Evolutionary conservation across 345 rosid species (phyloP).

Genomic region (Pistacia integerrima): DNA sequence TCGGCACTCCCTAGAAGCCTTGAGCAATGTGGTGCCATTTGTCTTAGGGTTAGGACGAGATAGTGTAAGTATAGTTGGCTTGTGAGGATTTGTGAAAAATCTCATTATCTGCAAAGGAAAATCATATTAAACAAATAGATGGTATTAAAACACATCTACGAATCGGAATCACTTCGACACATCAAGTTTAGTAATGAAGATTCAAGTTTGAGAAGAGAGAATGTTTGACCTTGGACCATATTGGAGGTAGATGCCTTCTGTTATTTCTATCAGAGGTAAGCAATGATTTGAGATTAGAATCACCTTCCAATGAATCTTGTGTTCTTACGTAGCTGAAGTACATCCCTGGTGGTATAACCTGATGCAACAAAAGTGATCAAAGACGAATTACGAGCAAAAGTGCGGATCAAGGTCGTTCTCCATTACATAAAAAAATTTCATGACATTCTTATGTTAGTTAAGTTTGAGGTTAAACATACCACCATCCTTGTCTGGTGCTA

Average conservation of each 20-base stretch:
- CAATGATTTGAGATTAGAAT: constrained; percentile 53
- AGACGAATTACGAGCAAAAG: not conserved
- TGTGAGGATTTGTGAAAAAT: no score
- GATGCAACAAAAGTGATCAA: constrained; percentile 4
- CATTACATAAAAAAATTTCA: not conserved
- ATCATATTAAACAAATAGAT: no score
- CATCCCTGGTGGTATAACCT: constrained; percentile 77
- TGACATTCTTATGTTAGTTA: not conserved
- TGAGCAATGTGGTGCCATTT: constrained; percentile 82
- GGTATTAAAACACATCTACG: no score
- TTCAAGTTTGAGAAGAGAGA: no score
- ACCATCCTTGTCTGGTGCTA: constrained; percentile 76
- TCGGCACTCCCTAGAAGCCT: constrained; percentile 90
- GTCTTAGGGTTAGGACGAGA: constrained; percentile 95
- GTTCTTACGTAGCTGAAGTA: constrained; percentile 63
- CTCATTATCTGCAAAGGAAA: no score
- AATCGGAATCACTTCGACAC: no score
- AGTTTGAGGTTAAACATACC: constrained; percentile 35
- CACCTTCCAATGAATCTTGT: constrained; percentile 56
- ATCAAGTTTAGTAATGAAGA: no score
- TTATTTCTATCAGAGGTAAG: no score
- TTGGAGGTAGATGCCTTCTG: no score
- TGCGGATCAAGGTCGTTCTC: no score
- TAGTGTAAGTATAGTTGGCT: constrained; percentile 79
- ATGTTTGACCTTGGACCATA: no score